Base-by-base conservation (phyloP, 2,329 filamentous ascomycete species). In the Trichoderma hamatum region DNA sequence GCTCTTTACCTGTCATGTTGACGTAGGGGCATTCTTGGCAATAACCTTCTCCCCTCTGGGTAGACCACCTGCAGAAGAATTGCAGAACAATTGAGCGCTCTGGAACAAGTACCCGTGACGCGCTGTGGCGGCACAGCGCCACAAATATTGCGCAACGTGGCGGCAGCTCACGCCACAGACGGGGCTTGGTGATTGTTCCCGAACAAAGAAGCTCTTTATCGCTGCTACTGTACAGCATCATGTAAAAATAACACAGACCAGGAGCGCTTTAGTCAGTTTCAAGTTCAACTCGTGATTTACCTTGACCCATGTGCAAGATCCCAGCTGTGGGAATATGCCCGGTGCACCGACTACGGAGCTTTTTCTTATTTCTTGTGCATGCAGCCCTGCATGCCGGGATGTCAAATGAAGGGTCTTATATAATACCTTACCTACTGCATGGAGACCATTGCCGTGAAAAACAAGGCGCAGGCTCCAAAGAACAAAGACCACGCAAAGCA, bases 41-140 rank as follows among this genome's bases (percentile, higher is more conserved):
- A 49, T 43, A 28, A 60, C 24, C 34, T 43, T 60, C 36, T 60
- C n/a, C 19, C 34, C 10, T 16, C 24, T 10, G n/a, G 24, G 56
- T 28, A 36, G 24, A 30, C 36, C 34, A 24, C 30, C 24, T 58
- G 32, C 55, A 24, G 30, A 36, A 26, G 16, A 46, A 36, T 24
- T 24, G 46, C n/a, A 19, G 19, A 43, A 43, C 14, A 3, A 7
- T n/a, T 46, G 6, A n/a, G 3, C 21, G 19, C 43, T 21, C 11
- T 49, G 39, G 39, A 43, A n/a, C 39, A 43, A n/a, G 39, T 43
- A 43, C 39, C 19, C 39, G 56, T 10, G 36, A 46, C 19, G 58
- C 36, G 36, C 36, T 60, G 58, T 60, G 58, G 58, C 58, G 58
- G 24, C 21, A 65, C 51, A 43, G 51, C 62, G 62, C 62, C 62